Evolutionary conservation across 371 early-diverging fungal species (phyloP).

Genomic region (Mortierella sp.): DNA sequence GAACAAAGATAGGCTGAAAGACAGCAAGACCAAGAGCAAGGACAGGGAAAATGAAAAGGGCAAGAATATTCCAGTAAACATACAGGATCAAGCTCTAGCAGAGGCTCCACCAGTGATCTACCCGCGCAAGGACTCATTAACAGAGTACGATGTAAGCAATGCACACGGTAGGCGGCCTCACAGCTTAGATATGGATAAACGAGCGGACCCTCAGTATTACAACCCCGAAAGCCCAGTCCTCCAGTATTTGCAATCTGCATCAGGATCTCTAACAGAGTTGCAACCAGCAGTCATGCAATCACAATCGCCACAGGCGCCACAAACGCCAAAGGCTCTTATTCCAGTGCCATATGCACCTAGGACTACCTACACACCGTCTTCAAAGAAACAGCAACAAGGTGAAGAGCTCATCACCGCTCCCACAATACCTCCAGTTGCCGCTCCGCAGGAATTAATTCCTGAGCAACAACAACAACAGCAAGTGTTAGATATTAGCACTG

Average conservation of each 20-base stretch:
- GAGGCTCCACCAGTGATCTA: background rate
- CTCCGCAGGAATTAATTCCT: background rate
- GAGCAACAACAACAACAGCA: conserved; percentile 4
- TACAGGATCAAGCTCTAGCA: background rate
- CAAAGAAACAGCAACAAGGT: conserved; percentile 20
- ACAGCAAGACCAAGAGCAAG: conserved; percentile 4
- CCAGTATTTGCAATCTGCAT: background rate
- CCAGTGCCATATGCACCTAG: conserved; percentile 36
- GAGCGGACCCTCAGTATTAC: background rate
- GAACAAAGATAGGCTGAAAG: conserved; percentile 11
- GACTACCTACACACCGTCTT: conserved; percentile 25
- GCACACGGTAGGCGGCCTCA: background rate
- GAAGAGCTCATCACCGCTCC: conserved; percentile 5
- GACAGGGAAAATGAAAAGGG: conserved; percentile 22
- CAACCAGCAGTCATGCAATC: background rate
- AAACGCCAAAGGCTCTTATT: conserved; percentile 9
- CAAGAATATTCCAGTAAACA: background rate
- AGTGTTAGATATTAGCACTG: background rate
- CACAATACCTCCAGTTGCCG: background rate
- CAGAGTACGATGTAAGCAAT: conserved; percentile 8
- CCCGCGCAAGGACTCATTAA: conserved; percentile 22
- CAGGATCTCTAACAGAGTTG: background rate
- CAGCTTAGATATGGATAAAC: conserved; percentile 1
- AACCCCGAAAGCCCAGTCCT: conserved; percentile 3
- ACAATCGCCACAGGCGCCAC: background rate